Base-by-base conservation (phyloP, 1,139 yeast genomes). In the Saccharomyces hybrid region DNA sequence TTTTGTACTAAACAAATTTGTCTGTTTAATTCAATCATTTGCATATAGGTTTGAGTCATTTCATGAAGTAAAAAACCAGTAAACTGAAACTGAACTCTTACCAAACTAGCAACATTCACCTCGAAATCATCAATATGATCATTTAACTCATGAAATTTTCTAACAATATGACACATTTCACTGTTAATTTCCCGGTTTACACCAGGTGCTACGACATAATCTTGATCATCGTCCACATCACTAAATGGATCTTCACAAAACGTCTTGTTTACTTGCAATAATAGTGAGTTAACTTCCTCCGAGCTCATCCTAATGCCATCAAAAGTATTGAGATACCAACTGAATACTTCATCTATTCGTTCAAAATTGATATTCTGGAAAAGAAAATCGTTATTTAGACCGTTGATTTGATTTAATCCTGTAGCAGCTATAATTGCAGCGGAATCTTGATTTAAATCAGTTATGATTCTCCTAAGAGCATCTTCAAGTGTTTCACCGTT, bases 361-460 rank as follows among this genome's bases (percentile, higher is more conserved):
- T 67, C 68, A 53, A 68, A 68, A 44, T 65, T 65, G 14, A 68
- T 67, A 54, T 63, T 65, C 29, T 67, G 69, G 29, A 66, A 64
- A 13, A 65, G 61, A 48, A 65, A 59, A 46, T 66, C 69, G 49
- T 60, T 64, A 48, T 64, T 62, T 26, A 63, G 52, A n/a, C 67
- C 70, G 47, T 64, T 64, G 50, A 67, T 57, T 48, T 65, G 70
- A 34, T 63, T 65, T 6, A 67, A 50, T 2, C 70, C 69, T 1
- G 71, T 64, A 4, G 72, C 72, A 1, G 71, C 68, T 44, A 68
- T 52, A 26, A 68, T 65, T 1, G 72, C 71, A 5, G 70, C 67
- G 3, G 71, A 64, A 46, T 68, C 70, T 46, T 66, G 68, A 49
- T 68, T 66, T 27, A 68, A 55, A 20, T 67, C 67, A 8, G 53